Evolutionary conservation across 2,329 filamentous ascomycete species (phyloP).

Genomic region (Aureobasidium sp.): DNA sequence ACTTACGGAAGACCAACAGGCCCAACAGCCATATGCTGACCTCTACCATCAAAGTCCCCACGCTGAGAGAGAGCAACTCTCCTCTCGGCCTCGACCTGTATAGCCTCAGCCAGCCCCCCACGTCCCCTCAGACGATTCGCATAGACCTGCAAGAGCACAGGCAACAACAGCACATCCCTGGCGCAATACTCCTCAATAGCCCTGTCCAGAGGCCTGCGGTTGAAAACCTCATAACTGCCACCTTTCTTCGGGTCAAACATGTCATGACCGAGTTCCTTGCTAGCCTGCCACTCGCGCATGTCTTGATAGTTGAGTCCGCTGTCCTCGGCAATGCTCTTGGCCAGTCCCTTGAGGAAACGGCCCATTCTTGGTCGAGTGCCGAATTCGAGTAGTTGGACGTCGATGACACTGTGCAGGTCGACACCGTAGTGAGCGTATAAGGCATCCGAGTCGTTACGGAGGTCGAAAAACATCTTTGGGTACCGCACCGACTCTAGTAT

Average conservation of each 20-base stretch:
- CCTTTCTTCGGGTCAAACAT: conserved; percentile 37
- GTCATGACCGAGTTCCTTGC: conserved; percentile 30
- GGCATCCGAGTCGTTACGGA: conserved; percentile 50
- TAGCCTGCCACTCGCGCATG: conserved; percentile 20
- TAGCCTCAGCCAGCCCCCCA: conserved; percentile 20
- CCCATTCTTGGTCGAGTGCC: conserved; percentile 25
- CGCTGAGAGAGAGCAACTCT: conserved; percentile 27
- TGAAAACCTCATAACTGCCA: conserved; percentile 41
- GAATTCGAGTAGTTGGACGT: conserved; percentile 50
- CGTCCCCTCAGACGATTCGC: conserved; percentile 13
- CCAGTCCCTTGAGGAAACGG: conserved; percentile 28
- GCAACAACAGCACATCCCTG: conserved; percentile 37
- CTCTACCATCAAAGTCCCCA: conserved; percentile 21
- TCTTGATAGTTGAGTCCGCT: conserved; percentile 11
- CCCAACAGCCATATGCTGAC: conserved; percentile 24
- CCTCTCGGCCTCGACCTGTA: conserved; percentile 21
- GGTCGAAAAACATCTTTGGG: conserved; percentile 49
- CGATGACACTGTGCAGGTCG: conserved; percentile 36
- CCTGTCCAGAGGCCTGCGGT: conserved; percentile 34
- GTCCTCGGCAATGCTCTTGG: conserved; percentile 31
- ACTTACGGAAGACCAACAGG: conserved; percentile 15
- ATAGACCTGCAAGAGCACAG: conserved; percentile 22
- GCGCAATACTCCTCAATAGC: conserved; percentile 39
- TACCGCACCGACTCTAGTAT: conserved; percentile 39
- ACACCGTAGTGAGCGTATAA: conserved; percentile 41